Evolutionary conservation across 108 stramenopile species (phyloP).

Genomic region (Cyclotella baltica): DNA sequence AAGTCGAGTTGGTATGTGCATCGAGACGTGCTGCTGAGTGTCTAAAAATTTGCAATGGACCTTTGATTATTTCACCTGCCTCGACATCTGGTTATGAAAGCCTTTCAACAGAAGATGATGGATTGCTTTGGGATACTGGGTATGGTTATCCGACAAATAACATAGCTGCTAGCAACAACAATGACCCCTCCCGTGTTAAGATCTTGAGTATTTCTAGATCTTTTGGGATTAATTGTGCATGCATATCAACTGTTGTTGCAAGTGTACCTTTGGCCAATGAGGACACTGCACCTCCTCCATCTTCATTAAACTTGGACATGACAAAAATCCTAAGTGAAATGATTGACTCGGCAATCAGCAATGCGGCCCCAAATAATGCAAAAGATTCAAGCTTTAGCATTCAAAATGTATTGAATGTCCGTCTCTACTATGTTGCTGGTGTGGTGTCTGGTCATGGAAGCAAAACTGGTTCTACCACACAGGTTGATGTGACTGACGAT

Average conservation of each 20-base stretch:
- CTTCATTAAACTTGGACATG: conserved; percentile 30
- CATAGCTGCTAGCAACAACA: not conserved
- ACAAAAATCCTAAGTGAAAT: conserved; percentile 53
- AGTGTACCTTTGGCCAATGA: not conserved
- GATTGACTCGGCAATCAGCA: conserved; percentile 55
- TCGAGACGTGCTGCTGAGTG: conserved; percentile 60
- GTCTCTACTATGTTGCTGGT: conserved; percentile 68
- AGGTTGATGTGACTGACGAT: conserved; percentile 42
- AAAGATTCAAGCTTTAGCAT: conserved; percentile 25
- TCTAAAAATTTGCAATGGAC: conserved; percentile 40
- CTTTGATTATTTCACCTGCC: not conserved
- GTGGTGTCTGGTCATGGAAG: not conserved
- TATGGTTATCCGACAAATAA: conserved; percentile 26
- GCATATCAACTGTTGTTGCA: conserved; percentile 52
- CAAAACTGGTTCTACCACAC: not conserved
- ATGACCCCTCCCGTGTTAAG: conserved; percentile 35
- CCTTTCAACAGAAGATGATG: not conserved
- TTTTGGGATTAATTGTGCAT: conserved; percentile 54
- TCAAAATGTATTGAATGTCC: conserved; percentile 58
- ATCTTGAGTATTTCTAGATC: conserved; percentile 50
- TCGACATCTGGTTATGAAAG: not conserved
- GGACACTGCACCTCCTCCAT: not conserved
- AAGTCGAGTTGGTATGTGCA: conserved; percentile 79
- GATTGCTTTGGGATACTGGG: conserved; percentile 66
- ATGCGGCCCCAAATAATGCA: conserved; percentile 24